Evolutionary conservation across 192 early-diverging fungal species (phyloP).

Genomic region (Diversispora eburnea): DNA sequence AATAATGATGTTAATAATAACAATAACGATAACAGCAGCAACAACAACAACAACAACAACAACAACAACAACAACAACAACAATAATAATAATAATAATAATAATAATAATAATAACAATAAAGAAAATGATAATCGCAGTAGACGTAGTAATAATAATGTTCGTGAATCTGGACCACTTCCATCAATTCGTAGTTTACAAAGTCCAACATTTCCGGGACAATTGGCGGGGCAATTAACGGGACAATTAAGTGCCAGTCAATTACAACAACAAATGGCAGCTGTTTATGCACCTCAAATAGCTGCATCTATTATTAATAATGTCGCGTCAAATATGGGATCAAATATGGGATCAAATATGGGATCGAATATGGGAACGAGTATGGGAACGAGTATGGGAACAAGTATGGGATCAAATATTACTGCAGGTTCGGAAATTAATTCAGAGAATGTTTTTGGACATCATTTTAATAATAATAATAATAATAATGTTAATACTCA

Average conservation of each 20-base stretch:
- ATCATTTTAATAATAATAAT: too few species aligned
- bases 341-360: background rate
- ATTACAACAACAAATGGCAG: background rate
- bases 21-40: too few species aligned
- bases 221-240: background rate
- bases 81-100: too few species aligned
- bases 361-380: too few species aligned
- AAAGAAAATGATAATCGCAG: background rate
- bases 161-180: background rate
- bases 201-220: background rate
- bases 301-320: background rate
- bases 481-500: too few species aligned
- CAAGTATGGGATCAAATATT: too few species aligned
- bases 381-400: too few species aligned
- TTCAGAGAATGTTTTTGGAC: too few species aligned
- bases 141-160: background rate
- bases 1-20: too few species aligned
- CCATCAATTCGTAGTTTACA: background rate
- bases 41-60: background rate
- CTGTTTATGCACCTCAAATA: conserved; percentile 1
- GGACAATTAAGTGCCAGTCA: background rate
- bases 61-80: background rate
- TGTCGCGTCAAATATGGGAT: background rate
- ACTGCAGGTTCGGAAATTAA: too few species aligned
- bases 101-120: too few species aligned